Evolutionary conservation across 345 rosid genomes (phyloP), one percentile per base, ranked within the genome.

Genomic region (Clarkia xantiana): DNA sequence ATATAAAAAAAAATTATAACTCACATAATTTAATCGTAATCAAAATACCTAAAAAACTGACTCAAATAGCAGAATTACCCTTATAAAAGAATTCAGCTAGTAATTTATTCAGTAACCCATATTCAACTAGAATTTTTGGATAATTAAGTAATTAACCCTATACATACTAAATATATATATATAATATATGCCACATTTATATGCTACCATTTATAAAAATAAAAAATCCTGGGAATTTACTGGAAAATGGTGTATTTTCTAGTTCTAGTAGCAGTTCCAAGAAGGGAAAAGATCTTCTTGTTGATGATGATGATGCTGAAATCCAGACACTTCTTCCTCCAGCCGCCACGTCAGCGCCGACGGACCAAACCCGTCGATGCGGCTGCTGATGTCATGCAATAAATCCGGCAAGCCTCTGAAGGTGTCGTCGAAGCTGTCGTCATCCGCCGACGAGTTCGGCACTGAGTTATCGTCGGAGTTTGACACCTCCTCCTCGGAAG

Each of bases 401-500:
- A 87, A 78, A 56, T 87, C 91, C 22, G 96, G 94, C 47, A 87
- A 74, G 58, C 76, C 79, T 10, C 74, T 64, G 19, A 81, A 87
- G 13, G 85, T 66, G 51, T 83, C 94, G 44, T 81, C 93, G 9
- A 25, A 49, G 16, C 49, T 56, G 11, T 48, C 43, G 3, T 51
- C 43, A 2, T 51, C 55, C 16, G 39, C 42, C 0, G 67, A 53
- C 1, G 76, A 75, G 38, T 23, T 52, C 0, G 51, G 13, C 1
- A 29, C 36, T 0, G 36, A 29, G 36, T 29, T 29, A 29, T 29
- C 9, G 7, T 47, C 51, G 36, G 39, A 48, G 36, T 23, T 49
- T 10, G 72, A 73, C 41, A 53, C 66, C 23, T 54, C 75, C 44
- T 74, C 58, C 34, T 70, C 69, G 3, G 42, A 51, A 14, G 78